phyloP scores from a whole-genome alignment of 139 green algal species.

The Asterochloris erici region DNA sequence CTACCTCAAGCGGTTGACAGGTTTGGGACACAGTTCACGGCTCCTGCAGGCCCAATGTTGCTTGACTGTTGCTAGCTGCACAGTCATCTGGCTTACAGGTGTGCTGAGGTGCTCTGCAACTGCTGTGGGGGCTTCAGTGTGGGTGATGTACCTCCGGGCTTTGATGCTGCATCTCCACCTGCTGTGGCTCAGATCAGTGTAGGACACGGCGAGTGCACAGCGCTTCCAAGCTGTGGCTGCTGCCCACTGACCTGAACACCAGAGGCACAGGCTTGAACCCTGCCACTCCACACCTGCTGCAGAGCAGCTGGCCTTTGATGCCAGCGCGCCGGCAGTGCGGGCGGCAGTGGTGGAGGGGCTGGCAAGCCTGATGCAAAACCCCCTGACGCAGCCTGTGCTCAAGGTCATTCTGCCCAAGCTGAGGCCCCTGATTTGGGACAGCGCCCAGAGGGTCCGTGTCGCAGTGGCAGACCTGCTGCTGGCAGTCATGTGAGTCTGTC shows the following conservation, averaged over 20 bases:
- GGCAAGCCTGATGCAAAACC: conserved; percentile 57
- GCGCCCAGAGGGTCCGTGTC: conserved; percentile 43
- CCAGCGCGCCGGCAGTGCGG: conserved; percentile 39
- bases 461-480: conserved; percentile 61
- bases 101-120: no score
- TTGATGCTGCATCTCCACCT: no score
- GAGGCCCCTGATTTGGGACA: conserved; percentile 48
- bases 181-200: no score
- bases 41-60: no score
- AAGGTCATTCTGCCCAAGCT: conserved; percentile 56
- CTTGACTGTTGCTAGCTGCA: no score
- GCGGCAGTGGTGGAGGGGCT: conserved; percentile 60
- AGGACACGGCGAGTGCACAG: no score
- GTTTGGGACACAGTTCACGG: background rate
- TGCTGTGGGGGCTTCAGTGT: no score
- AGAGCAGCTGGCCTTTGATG: conserved; percentile 69
- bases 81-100: no score
- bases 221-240: no score
- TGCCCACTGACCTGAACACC: no score
- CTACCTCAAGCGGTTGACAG: conserved; percentile 55
- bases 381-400: conserved; percentile 67
- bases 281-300: conserved; percentile 4
- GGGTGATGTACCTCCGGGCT: no score
- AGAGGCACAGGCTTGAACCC: no score
- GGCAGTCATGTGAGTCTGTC: conserved; percentile 27